These are phyloP conservation scores for Reticulascus tulasneorum DNA, from an alignment of 2,329 filamentous ascomycete species.

Conservation along the genomic window DNA sequence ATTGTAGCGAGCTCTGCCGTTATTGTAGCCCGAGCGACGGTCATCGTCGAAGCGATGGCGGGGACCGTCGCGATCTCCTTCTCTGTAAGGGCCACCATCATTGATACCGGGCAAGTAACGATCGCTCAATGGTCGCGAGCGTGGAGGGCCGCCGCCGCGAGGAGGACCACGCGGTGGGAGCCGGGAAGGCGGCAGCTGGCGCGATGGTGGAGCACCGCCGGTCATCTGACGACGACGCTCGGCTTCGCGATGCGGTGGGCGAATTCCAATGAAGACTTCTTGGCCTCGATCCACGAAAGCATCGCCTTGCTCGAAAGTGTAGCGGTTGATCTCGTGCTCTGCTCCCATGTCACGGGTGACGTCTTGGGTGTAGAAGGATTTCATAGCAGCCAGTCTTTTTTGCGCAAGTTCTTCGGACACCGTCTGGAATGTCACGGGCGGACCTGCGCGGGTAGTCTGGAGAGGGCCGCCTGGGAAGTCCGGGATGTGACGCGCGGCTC, in stretches of 20 bases:
- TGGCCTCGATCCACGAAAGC: slow-evolving; percentile 67
- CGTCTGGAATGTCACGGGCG: slow-evolving; percentile 46
- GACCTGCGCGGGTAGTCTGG: slow-evolving; percentile 36
- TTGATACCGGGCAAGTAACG: slow-evolving; percentile 26
- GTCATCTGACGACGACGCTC: slow-evolving; percentile 29
- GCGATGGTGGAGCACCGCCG: slow-evolving; percentile 14
- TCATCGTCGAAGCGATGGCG: slow-evolving; percentile 15
- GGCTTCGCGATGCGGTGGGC: slow-evolving; percentile 52
- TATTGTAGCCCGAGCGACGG: slow-evolving; percentile 4
- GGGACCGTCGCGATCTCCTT: slow-evolving; percentile 16
- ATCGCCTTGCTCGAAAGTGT: slow-evolving; percentile 67
- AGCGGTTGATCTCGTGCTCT: slow-evolving; percentile 57
- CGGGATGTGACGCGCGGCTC: slow-evolving; percentile 7
- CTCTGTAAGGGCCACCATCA: slow-evolving; percentile 13
- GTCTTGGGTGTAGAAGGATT: slow-evolving; percentile 40
- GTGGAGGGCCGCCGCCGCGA: slow-evolving; percentile 20
- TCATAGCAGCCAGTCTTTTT: slow-evolving; percentile 58
- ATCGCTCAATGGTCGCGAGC: slow-evolving; percentile 25
- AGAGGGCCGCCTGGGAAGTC: slow-evolving; percentile 17
- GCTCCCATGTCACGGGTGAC: slow-evolving; percentile 37
- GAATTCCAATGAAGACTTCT: slow-evolving; percentile 64
- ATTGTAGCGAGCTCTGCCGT: slow-evolving; percentile 6
- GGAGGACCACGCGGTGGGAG: slow-evolving; percentile 1
- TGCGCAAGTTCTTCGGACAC: slow-evolving; percentile 62
- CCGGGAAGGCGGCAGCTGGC: not conserved